A percentile compares a stretch with the other conserved stretches of the same genome.
Conservation (phyloP, 2,329 filamentous ascomycete species). For the Aspergillus pseudotamarii region DNA sequence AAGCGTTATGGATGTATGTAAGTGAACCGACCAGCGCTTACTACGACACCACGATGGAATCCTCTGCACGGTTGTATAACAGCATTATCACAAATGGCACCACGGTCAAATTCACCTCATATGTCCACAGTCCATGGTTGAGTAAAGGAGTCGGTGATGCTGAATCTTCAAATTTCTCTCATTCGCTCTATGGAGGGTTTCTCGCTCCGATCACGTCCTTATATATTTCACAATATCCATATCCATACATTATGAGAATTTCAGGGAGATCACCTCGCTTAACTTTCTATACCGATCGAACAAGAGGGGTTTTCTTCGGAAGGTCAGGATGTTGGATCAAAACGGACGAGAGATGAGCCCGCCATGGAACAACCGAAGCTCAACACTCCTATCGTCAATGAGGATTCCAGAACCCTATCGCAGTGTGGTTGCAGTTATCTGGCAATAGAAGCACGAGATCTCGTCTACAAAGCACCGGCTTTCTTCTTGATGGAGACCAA, state of each 20-base stretch:
- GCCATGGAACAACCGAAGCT: neutral
- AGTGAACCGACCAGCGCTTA: neutral
- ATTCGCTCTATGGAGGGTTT: too few relatives aligned
- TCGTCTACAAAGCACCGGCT: neutral
- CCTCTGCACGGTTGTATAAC: neutral
- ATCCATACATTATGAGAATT: neutral
- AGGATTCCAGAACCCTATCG: neutral
- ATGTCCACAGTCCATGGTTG: conserved; percentile 2
- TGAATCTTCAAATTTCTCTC: neutral
- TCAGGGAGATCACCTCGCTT: neutral
- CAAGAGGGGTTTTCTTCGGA: neutral
- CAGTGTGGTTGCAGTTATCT: neutral
- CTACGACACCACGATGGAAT: neutral
- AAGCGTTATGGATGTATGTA: neutral
- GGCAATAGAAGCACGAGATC: neutral
- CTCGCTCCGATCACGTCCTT: too few relatives aligned
- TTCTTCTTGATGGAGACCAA: conserved; percentile 5
- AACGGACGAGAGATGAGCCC: neutral
- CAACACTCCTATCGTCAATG: neutral
- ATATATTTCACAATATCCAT: neutral
- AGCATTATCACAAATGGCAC: neutral
- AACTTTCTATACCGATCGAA: neutral
- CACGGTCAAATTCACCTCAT: neutral
- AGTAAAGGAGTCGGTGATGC: neutral
- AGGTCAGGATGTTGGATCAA: neutral